These are phyloP conservation scores for Thielaviopsis ethacetica DNA, from an alignment of 2,329 filamentous ascomycete genomes.

Conservation along the genomic window DNA sequence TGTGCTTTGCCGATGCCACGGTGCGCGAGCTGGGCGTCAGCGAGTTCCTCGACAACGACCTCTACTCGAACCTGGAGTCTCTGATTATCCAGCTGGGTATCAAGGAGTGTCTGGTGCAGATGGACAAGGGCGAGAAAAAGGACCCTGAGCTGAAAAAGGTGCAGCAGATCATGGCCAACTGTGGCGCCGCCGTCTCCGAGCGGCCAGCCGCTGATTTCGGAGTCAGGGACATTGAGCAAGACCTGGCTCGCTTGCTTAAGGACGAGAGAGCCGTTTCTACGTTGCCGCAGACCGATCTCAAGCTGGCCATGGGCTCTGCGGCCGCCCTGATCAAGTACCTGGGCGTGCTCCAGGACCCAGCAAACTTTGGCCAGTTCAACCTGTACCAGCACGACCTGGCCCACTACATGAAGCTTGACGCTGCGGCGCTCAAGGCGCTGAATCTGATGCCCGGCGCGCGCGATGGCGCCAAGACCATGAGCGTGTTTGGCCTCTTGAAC, in stretches of 20 bases:
- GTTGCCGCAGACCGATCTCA: slow-evolving; percentile 79
- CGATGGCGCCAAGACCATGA: slow-evolving; percentile 96
- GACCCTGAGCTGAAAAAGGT: slow-evolving; percentile 82
- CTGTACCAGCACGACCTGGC: slow-evolving; percentile 93
- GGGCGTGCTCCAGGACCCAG: slow-evolving; percentile 72
- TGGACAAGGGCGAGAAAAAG: slow-evolving; percentile 65
- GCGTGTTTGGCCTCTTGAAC: slow-evolving; percentile 80
- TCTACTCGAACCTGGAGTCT: slow-evolving; percentile 96
- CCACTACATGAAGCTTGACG: slow-evolving; percentile 97
- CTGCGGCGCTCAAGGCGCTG: slow-evolving; percentile 79
- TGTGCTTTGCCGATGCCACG: slow-evolving; percentile 95
- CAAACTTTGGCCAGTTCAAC: slow-evolving; percentile 94
- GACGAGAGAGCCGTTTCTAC: slow-evolving; percentile 64
- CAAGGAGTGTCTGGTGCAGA: slow-evolving; percentile 78
- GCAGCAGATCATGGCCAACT: slow-evolving; percentile 76
- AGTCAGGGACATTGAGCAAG: slow-evolving; percentile 87
- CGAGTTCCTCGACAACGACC: slow-evolving; percentile 96
- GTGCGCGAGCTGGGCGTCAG: slow-evolving; percentile 90
- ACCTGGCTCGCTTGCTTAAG: slow-evolving; percentile 71
- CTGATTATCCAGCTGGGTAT: slow-evolving; percentile 91
- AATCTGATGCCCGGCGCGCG: slow-evolving; percentile 94
- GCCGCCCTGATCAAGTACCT: slow-evolving; percentile 91
- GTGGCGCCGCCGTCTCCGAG: slow-evolving; percentile 79
- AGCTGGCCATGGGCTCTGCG: slow-evolving; percentile 89
- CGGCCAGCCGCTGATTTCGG: slow-evolving; percentile 62